Conservation (phyloP, 441 rosid genomes). For the Daphne laureola region DNA sequence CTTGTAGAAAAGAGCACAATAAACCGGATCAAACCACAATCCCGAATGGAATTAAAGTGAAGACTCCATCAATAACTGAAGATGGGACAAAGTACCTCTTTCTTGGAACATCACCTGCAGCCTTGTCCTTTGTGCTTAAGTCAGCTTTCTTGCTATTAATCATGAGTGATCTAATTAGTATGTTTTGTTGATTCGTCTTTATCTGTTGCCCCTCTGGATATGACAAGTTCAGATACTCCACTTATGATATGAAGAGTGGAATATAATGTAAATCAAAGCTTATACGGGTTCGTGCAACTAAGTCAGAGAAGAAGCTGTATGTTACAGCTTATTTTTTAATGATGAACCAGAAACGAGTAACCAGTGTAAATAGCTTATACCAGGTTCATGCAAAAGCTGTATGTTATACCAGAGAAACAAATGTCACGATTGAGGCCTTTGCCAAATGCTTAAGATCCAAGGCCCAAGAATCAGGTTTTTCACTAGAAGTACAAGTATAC, state of each 20-base stretch:
- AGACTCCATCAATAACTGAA: not conserved
- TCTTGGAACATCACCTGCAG: slow-evolving; percentile 55
- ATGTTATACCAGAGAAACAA: no score
- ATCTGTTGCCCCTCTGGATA: slow-evolving; percentile 66
- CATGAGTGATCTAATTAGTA: slow-evolving; percentile 81
- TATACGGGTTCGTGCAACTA: not conserved
- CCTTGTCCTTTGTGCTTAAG: slow-evolving; percentile 52
- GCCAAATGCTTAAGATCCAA: no score
- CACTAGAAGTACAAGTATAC: no score
- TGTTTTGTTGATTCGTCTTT: slow-evolving; percentile 88
- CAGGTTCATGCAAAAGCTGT: no score
- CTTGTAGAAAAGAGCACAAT: slow-evolving; percentile 1
- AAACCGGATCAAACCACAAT: slow-evolving; percentile 3
- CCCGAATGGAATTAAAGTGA: not conserved
- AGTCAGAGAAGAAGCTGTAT: no score
- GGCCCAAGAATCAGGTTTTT: no score
- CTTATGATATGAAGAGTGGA: not conserved
- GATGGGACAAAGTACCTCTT: slow-evolving; percentile 48
- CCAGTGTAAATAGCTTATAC: no score
- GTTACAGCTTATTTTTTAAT: no score
- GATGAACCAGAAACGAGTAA: no score
- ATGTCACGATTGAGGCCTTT: no score
- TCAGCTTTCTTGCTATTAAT: slow-evolving; percentile 65
- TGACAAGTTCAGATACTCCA: slow-evolving; percentile 17
- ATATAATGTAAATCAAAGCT: slow-evolving; percentile 1